These are phyloP conservation scores for Monilinia vaccinii-corymbosi DNA, from an alignment of 2,329 filamentous ascomycete species.

Conservation along the genomic window DNA sequence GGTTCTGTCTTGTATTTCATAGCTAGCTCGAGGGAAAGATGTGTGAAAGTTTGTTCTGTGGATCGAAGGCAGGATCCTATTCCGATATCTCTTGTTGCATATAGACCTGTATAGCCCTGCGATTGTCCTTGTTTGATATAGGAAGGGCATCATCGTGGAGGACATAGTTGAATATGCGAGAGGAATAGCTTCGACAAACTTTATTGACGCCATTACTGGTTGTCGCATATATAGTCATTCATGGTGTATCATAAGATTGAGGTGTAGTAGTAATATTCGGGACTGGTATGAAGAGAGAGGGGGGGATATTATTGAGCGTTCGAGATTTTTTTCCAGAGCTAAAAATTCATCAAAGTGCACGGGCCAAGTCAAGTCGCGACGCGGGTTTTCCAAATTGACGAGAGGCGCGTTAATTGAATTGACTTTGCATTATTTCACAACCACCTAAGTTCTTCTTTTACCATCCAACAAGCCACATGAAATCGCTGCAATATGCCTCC, in stretches of 20 bases:
- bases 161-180: conserved; percentile 11
- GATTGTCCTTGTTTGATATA: conserved; percentile 64
- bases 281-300: neutral
- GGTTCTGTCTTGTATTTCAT: neutral
- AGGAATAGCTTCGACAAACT: conserved; percentile 9
- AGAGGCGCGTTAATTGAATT: conserved; percentile 4
- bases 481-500: conserved; percentile 37
- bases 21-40: neutral
- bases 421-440: neutral
- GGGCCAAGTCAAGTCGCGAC: neutral
- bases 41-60: neutral
- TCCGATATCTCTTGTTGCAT: neutral
- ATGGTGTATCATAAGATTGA: neutral
- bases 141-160: conserved; percentile 49
- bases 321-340: neutral
- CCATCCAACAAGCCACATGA: neutral
- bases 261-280: neutral
- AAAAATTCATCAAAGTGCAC: neutral
- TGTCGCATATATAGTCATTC: no score
- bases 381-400: neutral
- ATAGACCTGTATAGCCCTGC: conserved; percentile 8
- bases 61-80: neutral
- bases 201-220: conserved; percentile 9
- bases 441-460: neutral
- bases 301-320: neutral